Evolutionary conservation across 108 stramenopile genomes (phyloP), one percentile per base, ranked within the genome.

Genomic region (Chaetoceros muelleri): DNA sequence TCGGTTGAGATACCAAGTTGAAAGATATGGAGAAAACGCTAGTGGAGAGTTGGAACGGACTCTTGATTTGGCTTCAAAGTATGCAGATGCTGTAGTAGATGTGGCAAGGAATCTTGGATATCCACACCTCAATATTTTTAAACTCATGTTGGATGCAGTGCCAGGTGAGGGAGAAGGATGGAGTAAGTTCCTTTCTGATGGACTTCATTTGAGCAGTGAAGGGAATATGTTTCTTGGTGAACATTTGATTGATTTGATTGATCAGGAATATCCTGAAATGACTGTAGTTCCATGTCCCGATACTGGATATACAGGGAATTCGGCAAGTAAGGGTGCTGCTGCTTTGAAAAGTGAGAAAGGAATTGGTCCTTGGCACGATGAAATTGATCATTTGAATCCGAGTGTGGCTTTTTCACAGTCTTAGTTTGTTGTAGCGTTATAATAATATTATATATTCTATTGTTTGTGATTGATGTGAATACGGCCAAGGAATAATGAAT

Each of bases 331-430:
- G 28, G 86, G 85, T 57, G 34, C 54, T 18, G 61, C 46, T 2
- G 47, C 77, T 20, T 62, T 71, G 2, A 40, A 20, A 21, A 53
- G 60, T 57, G 80, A 40, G 13, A 40, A 40, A 13, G 62, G 57
- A 20, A 52, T 63, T 21, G 72, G 79, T 2, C 85, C 85, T 28
- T 90, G 81, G 69, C 83, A 86, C 62, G 85, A 90, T 65, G 74
- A 85, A 47, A 82, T 90, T 61, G 74, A 87, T 71, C 71, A 65
- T 44, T 53, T 44, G 8, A 30, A 84, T 47, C 69, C 64, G 20
- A 65, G 64, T 2, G 57, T 64, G 57, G 67, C 82, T 10, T 90
- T 89, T 64, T 22, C 3, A 22, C 2, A 46, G n/a, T n/a, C n/a
- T n/a, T n/a, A n/a, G n/a, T n/a, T n/a, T n/a, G n/a, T n/a, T n/a